Conservation (phyloP, 1,284 basidiomycete genomes). For the Quambalaria eucalypti region DNA sequence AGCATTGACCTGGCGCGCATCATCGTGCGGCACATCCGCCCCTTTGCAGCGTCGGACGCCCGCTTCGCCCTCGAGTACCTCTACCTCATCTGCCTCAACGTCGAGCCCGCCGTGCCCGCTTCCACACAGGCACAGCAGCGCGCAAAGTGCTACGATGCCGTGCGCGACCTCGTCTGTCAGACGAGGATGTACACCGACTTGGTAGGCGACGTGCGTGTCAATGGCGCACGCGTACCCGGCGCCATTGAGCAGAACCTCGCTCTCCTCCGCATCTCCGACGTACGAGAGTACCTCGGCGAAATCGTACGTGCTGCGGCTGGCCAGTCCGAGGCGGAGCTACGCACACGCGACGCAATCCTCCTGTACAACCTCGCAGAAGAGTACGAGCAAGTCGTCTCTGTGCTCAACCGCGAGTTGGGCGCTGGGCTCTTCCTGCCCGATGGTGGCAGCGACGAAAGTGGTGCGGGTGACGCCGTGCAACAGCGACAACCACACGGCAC, state of each 20-base stretch:
- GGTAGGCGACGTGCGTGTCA: constrained; percentile 77
- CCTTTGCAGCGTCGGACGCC: constrained; percentile 81
- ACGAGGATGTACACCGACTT: constrained; percentile 73
- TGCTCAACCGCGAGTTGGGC: constrained; percentile 81
- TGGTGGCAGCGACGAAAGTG: constrained; percentile 3
- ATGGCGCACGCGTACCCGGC: constrained; percentile 74
- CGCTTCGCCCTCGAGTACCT: constrained; percentile 92
- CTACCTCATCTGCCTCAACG: constrained; percentile 68
- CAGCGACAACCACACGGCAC: too few species aligned
- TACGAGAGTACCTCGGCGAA: constrained; percentile 66
- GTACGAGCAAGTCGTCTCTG: constrained; percentile 75
- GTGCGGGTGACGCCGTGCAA: background rate
- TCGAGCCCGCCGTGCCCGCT: constrained; percentile 55
- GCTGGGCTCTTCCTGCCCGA: constrained; percentile 49
- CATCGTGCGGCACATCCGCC: constrained; percentile 83
- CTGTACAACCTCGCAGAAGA: constrained; percentile 91
- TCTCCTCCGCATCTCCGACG: constrained; percentile 65
- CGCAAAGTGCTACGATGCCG: constrained; percentile 74
- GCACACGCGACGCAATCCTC: constrained; percentile 82
- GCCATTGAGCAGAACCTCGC: constrained; percentile 73
- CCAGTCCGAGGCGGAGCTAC: constrained; percentile 60
- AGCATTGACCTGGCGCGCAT: constrained; percentile 68
- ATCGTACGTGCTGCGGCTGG: constrained; percentile 74
- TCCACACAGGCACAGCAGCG: constrained; percentile 70
- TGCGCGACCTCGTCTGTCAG: constrained; percentile 75